Evolutionary conservation across 2,329 filamentous ascomycete genomes (phyloP).

Genomic region (Fusarium equiseti): DNA sequence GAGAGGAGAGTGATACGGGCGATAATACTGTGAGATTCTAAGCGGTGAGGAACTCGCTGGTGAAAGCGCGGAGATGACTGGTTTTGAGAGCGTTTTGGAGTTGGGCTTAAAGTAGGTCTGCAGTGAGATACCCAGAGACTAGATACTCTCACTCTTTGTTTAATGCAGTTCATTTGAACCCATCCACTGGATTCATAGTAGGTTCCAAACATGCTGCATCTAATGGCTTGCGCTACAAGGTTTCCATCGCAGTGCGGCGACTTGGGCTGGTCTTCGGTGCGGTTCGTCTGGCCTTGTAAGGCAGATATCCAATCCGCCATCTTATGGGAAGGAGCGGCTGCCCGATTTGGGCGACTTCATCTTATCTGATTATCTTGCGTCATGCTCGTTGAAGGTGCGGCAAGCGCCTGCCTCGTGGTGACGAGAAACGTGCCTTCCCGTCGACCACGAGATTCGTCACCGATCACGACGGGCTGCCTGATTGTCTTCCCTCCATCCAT

Average conservation of each 20-base stretch:
- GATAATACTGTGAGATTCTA: neutral
- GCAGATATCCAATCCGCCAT: neutral
- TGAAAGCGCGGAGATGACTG: neutral
- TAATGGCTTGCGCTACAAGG: too few species aligned
- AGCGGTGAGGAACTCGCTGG: neutral
- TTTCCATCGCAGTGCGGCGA: neutral
- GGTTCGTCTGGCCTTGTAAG: neutral
- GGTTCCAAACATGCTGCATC: neutral
- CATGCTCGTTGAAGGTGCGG: neutral
- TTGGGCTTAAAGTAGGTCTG: slow-evolving; percentile 12
- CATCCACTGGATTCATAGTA: neutral
- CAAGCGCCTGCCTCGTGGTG: slow-evolving; percentile 1
- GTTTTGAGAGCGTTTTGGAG: slow-evolving; percentile 17
- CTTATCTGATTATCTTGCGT: neutral
- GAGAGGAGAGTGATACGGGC: neutral
- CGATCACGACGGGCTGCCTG: neutral
- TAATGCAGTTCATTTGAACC: neutral
- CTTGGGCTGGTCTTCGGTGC: neutral
- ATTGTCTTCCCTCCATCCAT: neutral
- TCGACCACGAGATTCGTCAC: neutral
- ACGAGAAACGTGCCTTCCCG: neutral
- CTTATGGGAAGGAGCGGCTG: neutral
- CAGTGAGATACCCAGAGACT: slow-evolving; percentile 34
- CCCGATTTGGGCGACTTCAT: neutral
- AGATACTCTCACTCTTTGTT: slow-evolving; percentile 6